Evolutionary conservation across 805 yeast genomes (phyloP).

Genomic region (Nematodospora valgi): DNA sequence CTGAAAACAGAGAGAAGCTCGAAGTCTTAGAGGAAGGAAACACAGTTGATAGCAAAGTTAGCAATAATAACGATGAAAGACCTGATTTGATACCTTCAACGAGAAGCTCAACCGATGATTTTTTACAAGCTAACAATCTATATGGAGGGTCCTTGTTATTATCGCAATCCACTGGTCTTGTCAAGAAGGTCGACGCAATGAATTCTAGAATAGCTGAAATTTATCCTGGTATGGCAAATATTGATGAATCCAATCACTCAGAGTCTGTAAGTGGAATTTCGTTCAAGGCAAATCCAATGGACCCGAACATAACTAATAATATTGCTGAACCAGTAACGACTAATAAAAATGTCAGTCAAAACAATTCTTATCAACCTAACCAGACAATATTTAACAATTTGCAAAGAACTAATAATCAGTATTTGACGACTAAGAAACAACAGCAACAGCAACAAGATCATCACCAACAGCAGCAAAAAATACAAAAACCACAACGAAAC

Average conservation of each 20-base stretch:
- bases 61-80: not conserved
- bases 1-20: not conserved
- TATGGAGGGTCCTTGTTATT: slow-evolving; percentile 42
- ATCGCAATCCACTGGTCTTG: slow-evolving; percentile 42
- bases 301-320: slow-evolving; percentile 10
- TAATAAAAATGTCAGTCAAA: slow-evolving; percentile 27
- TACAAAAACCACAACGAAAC: slow-evolving; percentile 1
- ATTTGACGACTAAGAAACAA: slow-evolving; percentile 23
- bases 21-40: slow-evolving; percentile 4
- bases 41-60: not conserved
- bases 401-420: slow-evolving; percentile 37
- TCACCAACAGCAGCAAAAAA: slow-evolving; percentile 9
- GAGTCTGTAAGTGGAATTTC: slow-evolving; percentile 30
- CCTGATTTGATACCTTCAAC: slow-evolving; percentile 9
- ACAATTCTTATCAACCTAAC: slow-evolving; percentile 40
- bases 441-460: slow-evolving; percentile 14
- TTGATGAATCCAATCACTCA: slow-evolving; percentile 6
- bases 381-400: slow-evolving; percentile 41
- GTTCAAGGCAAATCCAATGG: slow-evolving; percentile 27
- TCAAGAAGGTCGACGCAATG: slow-evolving; percentile 28
- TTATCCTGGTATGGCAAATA: not conserved
- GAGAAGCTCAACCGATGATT: slow-evolving; percentile 26
- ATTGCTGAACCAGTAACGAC: slow-evolving; percentile 32
- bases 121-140: slow-evolving; percentile 22
- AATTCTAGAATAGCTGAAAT: not conserved